These are phyloP conservation scores for Irpex sp. DNA, from an alignment of 1,284 basidiomycete genomes.

Conservation along the genomic window DNA sequence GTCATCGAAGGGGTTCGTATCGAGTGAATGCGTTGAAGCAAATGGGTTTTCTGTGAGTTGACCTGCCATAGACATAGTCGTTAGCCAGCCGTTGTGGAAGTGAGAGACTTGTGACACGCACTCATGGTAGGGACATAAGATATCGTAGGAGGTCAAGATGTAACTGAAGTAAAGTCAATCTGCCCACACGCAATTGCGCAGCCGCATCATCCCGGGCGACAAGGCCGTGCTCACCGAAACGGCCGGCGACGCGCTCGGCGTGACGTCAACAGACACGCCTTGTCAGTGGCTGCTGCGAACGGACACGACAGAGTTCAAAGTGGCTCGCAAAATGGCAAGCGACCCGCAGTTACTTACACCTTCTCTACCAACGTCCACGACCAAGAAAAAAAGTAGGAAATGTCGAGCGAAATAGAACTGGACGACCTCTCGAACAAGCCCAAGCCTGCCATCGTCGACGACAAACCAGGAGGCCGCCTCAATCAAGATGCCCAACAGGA, in stretches of 20 bases:
- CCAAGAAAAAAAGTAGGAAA: background rate
- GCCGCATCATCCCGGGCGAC: background rate
- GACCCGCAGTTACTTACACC: background rate
- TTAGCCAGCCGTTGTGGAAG: background rate
- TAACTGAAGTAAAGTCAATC: background rate
- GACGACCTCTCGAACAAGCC: slow-evolving; percentile 23
- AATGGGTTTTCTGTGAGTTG: slow-evolving; percentile 66
- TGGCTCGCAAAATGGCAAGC: background rate
- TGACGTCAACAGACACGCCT: background rate
- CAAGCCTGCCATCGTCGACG: slow-evolving; percentile 4
- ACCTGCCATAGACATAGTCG: background rate
- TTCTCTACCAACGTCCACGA: background rate
- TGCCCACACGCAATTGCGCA: background rate
- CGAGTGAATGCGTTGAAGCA: slow-evolving; percentile 78
- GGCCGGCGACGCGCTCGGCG: background rate
- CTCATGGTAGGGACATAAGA: background rate
- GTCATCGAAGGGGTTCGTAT: slow-evolving; percentile 83
- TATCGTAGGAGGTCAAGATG: background rate
- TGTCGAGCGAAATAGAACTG: slow-evolving; percentile 28
- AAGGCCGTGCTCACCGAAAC: background rate
- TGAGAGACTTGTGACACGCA: background rate
- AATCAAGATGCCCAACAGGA: slow-evolving; percentile 19
- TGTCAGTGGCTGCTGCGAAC: background rate
- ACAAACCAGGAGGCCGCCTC: slow-evolving; percentile 4
- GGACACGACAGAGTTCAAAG: too few species aligned